Evolutionary conservation across 2,329 filamentous ascomycete species (phyloP), one percentile per base, ranked within the genome.

Genomic region (Diaporthe ilicicola): DNA sequence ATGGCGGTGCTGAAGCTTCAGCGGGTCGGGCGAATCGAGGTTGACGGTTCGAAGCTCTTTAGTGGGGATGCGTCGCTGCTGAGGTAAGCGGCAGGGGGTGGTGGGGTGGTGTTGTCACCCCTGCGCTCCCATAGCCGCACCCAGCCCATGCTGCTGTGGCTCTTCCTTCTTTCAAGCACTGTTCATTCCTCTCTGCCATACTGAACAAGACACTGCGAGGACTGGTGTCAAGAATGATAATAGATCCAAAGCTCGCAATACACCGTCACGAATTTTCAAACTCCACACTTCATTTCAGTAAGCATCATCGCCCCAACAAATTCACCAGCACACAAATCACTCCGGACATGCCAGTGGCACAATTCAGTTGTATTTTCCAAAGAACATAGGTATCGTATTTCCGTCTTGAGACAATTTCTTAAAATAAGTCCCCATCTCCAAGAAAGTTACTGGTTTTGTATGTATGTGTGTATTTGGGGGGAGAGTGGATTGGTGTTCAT

Each of bases 371-470:
- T 39, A 39, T 39, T 15, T 12, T 39, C 6, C 37, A 32, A 46
- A 22, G 2, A 61, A 46, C 39, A 46, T 46, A 61, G 59, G 59
- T 54, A 55, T 65, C 48, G 39, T 66, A 56, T 65, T 67, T 59
- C 69, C 69, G 69, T 70, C 69, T 70, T 70, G 69, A 70, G 61
- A 70, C 69, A 70, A 70, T 70, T 61, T 70, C 69, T 70, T 70
- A 67, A 59, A 50, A 66, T 50, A 70, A 66, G n/a, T 67, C 50
- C 68, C 42, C 46, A 9, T 32, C 17, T 39, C 56, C 39, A 46
- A 46, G 39, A 61, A 61, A 32, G 42, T 5, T 32, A 46, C 15
- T 32, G 39, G 24, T 61, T 67, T 44, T 55, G 39, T 42, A 44
- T 56, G 51, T 67, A 24, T 37, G 27, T 17, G 24, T 24, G 3